These are phyloP conservation scores for Paraphaeosphaeria minitans DNA, from an alignment of 2,329 filamentous ascomycete species.

Conservation along the genomic window DNA sequence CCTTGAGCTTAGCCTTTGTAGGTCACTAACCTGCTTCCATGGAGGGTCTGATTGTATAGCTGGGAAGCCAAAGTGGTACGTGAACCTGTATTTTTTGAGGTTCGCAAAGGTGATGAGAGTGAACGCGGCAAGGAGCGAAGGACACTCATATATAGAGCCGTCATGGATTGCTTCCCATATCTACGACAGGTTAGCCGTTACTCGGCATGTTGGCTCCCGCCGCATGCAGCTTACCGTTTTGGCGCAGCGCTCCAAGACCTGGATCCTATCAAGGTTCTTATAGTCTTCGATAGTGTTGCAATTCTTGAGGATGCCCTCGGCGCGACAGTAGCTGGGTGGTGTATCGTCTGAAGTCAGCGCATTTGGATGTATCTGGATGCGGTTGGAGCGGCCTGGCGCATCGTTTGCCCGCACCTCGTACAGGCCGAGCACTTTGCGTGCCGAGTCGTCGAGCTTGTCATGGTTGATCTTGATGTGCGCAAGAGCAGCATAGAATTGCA, in stretches of 20 bases:
- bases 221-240: conserved; percentile 66
- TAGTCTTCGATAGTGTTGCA: conserved; percentile 96
- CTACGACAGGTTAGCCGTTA: conserved; percentile 54
- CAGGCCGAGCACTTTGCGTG: conserved; percentile 81
- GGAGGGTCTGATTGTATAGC: conserved; percentile 85
- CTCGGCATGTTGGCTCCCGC: not conserved
- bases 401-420: conserved; percentile 82
- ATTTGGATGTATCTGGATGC: conserved; percentile 88
- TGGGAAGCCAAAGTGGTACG: conserved; percentile 98
- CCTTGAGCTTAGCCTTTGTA: conserved; percentile 60
- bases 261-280: conserved; percentile 77
- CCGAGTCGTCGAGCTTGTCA: conserved; percentile 95
- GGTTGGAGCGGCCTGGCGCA: conserved; percentile 75
- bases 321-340: conserved; percentile 66
- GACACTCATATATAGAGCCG: conserved; percentile 93
- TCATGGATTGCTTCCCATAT: conserved; percentile 98
- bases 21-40: conserved; percentile 64
- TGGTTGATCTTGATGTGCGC: conserved; percentile 93
- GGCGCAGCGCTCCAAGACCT: conserved; percentile 78
- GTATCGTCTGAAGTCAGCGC: conserved; percentile 77
- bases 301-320: conserved; percentile 93
- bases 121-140: conserved; percentile 88
- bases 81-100: conserved; percentile 95
- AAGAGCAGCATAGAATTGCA: conserved; percentile 93
- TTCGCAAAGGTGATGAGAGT: conserved; percentile 90